Conservation (phyloP, 345 rosid species). For the Corchorus capsularis region DNA sequence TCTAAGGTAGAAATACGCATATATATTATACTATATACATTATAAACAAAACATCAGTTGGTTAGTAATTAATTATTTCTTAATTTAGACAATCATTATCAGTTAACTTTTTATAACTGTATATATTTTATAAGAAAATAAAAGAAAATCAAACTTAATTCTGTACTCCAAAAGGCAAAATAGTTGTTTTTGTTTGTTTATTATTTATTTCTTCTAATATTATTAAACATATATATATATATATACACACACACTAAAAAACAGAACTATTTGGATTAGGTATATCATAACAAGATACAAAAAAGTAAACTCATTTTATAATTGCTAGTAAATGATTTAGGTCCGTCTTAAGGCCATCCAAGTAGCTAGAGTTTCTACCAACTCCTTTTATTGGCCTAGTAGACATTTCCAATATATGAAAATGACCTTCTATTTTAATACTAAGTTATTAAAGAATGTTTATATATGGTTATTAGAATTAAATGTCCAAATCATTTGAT, state of each 20-base stretch:
- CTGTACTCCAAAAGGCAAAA: background rate
- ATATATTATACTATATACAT: background rate
- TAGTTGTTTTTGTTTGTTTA: background rate
- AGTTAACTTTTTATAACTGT: background rate
- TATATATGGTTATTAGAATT: no score
- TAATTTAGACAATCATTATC: constrained; percentile 20
- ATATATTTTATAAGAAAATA: background rate
- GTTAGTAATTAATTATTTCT: constrained; percentile 10
- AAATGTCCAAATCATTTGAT: no score
- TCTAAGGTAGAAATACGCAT: background rate
- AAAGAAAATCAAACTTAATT: background rate
- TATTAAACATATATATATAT: no score
- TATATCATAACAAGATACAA: constrained; percentile 31
- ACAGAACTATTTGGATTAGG: constrained; percentile 48
- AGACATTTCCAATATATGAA: constrained; percentile 19
- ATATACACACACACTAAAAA: background rate
- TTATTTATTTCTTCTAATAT: background rate
- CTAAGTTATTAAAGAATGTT: no score
- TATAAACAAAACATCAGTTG: constrained; percentile 17
- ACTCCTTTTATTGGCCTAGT: constrained; percentile 33
- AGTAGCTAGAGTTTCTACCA: constrained; percentile 36
- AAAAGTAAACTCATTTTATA: constrained; percentile 22
- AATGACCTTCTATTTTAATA: background rate
- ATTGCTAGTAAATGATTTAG: background rate
- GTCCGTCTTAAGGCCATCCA: constrained; percentile 14